These are phyloP conservation scores for Sugiyamaella sp. DNA, from an alignment of 1,139 yeast genomes.

Conservation along the genomic window DNA sequence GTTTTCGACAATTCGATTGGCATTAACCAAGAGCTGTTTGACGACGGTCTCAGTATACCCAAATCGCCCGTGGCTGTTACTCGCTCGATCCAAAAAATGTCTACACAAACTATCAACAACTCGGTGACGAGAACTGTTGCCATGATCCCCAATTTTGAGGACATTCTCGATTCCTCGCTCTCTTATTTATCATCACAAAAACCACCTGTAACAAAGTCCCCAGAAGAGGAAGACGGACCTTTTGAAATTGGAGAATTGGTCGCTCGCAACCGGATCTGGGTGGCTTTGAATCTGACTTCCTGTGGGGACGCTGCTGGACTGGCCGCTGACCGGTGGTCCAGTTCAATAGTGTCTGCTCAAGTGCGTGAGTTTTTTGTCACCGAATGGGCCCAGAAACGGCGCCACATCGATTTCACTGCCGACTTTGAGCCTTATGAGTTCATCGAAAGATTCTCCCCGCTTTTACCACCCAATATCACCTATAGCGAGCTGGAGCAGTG, in stretches of 20 bases:
- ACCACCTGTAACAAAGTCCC: neutral
- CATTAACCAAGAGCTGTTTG: slow-evolving; percentile 44
- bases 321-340: slow-evolving; percentile 41
- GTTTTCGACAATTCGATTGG: slow-evolving; percentile 45
- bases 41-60: slow-evolving; percentile 44
- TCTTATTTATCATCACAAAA: slow-evolving; percentile 28
- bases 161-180: slow-evolving; percentile 33
- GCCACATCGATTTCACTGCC: slow-evolving; percentile 43
- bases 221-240: slow-evolving; percentile 22
- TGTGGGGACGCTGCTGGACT: slow-evolving; percentile 36
- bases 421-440: slow-evolving; percentile 47
- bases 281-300: slow-evolving; percentile 40
- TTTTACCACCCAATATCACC: slow-evolving; percentile 42
- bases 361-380: slow-evolving; percentile 42
- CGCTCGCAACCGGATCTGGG: slow-evolving; percentile 43
- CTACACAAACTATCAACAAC: slow-evolving; percentile 6
- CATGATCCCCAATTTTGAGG: slow-evolving; percentile 29
- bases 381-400: slow-evolving; percentile 45
- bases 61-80: slow-evolving; percentile 40
- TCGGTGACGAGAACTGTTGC: slow-evolving; percentile 10
- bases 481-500: slow-evolving; percentile 41
- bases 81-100: slow-evolving; percentile 32
- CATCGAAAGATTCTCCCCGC: slow-evolving; percentile 40
- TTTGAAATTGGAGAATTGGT: slow-evolving; percentile 33
- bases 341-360: slow-evolving; percentile 43